Evolutionary conservation across 2,329 filamentous ascomycete genomes (phyloP).

Genomic region (Arthrobotrys conoides): DNA sequence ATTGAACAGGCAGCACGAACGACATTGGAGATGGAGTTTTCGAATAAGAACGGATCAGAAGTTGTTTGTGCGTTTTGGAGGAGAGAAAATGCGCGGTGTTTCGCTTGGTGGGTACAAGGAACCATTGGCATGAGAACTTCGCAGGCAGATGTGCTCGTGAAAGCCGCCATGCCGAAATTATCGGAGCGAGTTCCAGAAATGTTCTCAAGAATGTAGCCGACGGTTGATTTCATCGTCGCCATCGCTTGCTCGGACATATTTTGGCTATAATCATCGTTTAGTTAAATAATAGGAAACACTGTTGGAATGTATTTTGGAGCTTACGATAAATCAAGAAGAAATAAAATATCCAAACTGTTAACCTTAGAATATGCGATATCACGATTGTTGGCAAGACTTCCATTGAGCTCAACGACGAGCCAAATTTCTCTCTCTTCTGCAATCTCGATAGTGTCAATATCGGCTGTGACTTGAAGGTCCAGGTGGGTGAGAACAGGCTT

Average conservation of each 20-base stretch:
- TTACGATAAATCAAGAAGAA: slow-evolving; percentile 55
- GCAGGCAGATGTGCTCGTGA: slow-evolving; percentile 47
- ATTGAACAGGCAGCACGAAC: slow-evolving; percentile 46
- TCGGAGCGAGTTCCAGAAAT: slow-evolving; percentile 37
- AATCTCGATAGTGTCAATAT: slow-evolving; percentile 37
- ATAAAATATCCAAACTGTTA: slow-evolving; percentile 40
- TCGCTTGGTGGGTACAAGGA: slow-evolving; percentile 43
- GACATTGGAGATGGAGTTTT: slow-evolving; percentile 50
- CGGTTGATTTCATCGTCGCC: slow-evolving; percentile 33
- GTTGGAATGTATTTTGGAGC: not conserved
- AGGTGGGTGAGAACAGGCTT: slow-evolving; percentile 43
- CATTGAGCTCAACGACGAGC: slow-evolving; percentile 47
- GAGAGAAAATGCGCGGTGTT: slow-evolving; percentile 46
- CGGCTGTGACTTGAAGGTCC: slow-evolving; percentile 36
- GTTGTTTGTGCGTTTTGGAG: slow-evolving; percentile 22
- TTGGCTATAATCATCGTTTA: no score
- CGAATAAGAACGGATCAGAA: slow-evolving; percentile 33
- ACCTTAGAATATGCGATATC: slow-evolving; percentile 12
- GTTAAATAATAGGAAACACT: no score
- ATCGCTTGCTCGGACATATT: slow-evolving; percentile 53
- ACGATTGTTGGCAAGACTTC: slow-evolving; percentile 47
- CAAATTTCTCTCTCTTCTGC: slow-evolving; percentile 38
- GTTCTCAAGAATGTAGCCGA: slow-evolving; percentile 45
- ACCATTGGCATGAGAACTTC: slow-evolving; percentile 47
- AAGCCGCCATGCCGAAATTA: slow-evolving; percentile 45